A percentile compares a stretch with the other conserved stretches of the same genome.
Evolutionary conservation across 257 asterid genomes (phyloP).

Genomic region (Solanum chmielewskii): DNA sequence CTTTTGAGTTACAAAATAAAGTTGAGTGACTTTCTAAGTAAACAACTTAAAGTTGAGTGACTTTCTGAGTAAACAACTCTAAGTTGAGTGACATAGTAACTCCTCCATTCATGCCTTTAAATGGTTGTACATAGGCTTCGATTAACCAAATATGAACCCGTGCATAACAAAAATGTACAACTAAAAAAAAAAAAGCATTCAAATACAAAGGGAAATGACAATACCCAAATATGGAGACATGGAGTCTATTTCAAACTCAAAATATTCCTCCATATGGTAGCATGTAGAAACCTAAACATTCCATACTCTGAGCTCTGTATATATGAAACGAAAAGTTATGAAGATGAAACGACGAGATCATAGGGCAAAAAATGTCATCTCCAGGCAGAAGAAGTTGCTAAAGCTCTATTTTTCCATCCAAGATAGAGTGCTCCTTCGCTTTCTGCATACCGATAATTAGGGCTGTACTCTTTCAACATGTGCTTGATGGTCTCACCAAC

Average conservation of each 20-base stretch:
- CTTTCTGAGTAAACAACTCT: too few relatives aligned
- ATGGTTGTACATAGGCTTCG: neutral
- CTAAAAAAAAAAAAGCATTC: neutral
- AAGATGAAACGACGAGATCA: neutral
- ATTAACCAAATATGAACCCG: neutral
- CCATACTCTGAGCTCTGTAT: neutral
- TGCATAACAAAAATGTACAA: neutral
- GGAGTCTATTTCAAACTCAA: neutral
- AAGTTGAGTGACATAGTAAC: too few relatives aligned
- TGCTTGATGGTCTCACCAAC: slow-evolving; percentile 36
- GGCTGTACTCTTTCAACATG: slow-evolving; percentile 48
- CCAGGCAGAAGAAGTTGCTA: slow-evolving; percentile 77
- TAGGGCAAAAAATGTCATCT: slow-evolving; percentile 15
- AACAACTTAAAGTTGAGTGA: too few relatives aligned
- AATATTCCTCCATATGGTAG: neutral
- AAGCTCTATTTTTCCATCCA: slow-evolving; percentile 73
- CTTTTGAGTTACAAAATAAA: too few relatives aligned
- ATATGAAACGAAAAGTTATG: neutral
- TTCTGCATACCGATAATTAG: slow-evolving; percentile 42
- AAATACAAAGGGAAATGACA: neutral
- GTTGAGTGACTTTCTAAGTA: too few relatives aligned
- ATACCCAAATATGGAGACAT: neutral
- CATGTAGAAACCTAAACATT: neutral
- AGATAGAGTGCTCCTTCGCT: slow-evolving; percentile 64
- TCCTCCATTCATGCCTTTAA: neutral